Percentiles rank a stretch among this genome's conserved stretches.
Evolutionary conservation across 1,284 basidiomycete genomes (phyloP).

Genomic region (Leccinum ponderosum): DNA sequence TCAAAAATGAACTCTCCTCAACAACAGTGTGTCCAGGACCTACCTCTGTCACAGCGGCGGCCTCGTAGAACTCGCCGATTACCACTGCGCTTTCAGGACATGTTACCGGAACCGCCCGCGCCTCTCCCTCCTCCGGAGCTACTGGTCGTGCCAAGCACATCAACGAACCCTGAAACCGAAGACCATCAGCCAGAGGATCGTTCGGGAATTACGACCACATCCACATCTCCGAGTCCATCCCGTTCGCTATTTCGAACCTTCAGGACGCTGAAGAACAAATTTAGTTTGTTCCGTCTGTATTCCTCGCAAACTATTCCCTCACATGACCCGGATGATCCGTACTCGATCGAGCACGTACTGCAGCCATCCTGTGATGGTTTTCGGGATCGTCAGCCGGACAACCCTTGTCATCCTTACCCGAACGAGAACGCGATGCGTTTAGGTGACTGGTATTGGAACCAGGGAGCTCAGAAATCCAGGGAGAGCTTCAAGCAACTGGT

Average conservation of each 20-base stretch:
- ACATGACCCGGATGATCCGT: constrained; percentile 2
- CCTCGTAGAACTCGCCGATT: neutral
- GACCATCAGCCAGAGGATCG: neutral
- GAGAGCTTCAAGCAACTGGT: neutral
- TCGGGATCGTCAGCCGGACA: neutral
- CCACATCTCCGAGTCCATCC: neutral
- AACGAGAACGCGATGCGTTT: constrained; percentile 2
- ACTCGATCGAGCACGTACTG: neutral
- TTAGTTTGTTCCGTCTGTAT: constrained; percentile 5
- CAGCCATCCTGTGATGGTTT: neutral
- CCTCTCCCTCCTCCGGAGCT: neutral
- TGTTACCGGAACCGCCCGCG: neutral
- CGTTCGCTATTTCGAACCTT: neutral
- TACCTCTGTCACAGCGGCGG: neutral
- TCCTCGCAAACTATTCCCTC: neutral
- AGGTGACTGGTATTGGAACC: constrained; percentile 1
- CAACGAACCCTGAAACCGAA: neutral
- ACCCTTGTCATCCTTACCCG: constrained; percentile 7
- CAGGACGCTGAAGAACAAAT: neutral
- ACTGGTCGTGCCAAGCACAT: neutral
- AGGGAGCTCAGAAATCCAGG: neutral
- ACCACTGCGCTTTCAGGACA: neutral
- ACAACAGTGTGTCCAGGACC: neutral
- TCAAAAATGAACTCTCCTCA: neutral
- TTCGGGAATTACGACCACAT: neutral